Percentiles rank a stretch among this genome's conserved stretches.
phyloP scores from a whole-genome alignment of 1,284 basidiomycete genomes.

The Psilocybe mexicana region DNA sequence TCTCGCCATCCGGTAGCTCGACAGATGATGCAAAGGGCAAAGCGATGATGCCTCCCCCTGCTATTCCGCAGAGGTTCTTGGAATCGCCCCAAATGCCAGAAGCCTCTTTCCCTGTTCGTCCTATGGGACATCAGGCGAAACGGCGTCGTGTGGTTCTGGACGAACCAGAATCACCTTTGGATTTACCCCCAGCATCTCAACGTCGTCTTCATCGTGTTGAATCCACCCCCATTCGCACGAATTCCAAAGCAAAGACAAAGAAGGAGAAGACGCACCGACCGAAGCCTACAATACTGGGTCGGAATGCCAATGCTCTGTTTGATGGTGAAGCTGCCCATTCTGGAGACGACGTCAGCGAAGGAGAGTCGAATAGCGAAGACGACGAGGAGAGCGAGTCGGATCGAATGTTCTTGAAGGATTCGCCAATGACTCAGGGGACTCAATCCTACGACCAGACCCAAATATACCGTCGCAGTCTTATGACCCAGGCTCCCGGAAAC shows the following conservation, averaged over 20 bases:
- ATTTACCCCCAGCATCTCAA: constrained; percentile 38
- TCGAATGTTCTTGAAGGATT: constrained; percentile 63
- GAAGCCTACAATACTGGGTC: constrained; percentile 32
- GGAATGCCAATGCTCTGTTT: constrained; percentile 52
- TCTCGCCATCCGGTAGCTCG: constrained; percentile 21
- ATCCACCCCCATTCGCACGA: constrained; percentile 31
- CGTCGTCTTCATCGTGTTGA: constrained; percentile 44
- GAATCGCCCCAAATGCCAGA: constrained; percentile 34
- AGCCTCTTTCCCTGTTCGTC: constrained; percentile 57
- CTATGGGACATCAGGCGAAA: constrained; percentile 32
- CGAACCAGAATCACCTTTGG: constrained; percentile 41
- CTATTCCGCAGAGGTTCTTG: constrained; percentile 32
- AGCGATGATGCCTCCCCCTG: constrained; percentile 43
- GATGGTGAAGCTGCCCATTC: constrained; percentile 76
- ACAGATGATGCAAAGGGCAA: constrained; percentile 11
- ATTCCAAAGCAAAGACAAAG: constrained; percentile 21
- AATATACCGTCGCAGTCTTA: constrained; percentile 66
- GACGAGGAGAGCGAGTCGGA: constrained; percentile 71
- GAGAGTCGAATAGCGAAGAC: constrained; percentile 57
- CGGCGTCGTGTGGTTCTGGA: constrained; percentile 38
- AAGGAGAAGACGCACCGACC: constrained; percentile 33
- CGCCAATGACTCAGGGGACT: constrained; percentile 69
- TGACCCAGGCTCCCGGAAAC: constrained; percentile 63
- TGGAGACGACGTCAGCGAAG: constrained; percentile 73
- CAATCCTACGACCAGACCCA: constrained; percentile 74